Evolutionary conservation across 2,329 filamentous ascomycete species (phyloP).

Genomic region (Epicoccum nigrum): DNA sequence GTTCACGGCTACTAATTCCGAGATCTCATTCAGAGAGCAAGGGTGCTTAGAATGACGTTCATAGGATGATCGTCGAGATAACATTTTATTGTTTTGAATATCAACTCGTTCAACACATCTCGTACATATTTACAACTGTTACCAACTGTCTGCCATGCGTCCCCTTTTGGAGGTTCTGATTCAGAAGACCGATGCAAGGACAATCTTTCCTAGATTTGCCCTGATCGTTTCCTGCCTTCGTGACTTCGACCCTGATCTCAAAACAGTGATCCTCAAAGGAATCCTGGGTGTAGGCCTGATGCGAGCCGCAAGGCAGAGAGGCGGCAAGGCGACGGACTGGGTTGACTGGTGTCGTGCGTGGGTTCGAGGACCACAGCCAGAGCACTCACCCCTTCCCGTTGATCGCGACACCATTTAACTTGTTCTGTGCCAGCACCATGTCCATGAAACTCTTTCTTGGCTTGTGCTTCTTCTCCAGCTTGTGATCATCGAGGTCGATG

Average conservation of each 20-base stretch:
- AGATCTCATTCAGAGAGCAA: too few relatives aligned
- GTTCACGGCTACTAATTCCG: too few relatives aligned
- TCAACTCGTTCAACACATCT: slow-evolving; percentile 1
- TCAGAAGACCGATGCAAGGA: slow-evolving; percentile 15
- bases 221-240: slow-evolving; percentile 47
- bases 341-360: background rate
- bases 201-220: slow-evolving; percentile 33
- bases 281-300: too few relatives aligned
- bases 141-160: background rate
- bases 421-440: slow-evolving; percentile 35
- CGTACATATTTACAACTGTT: slow-evolving; percentile 9
- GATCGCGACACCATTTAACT: slow-evolving; percentile 28
- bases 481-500: slow-evolving; percentile 22
- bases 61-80: too few relatives aligned
- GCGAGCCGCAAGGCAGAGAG: too few relatives aligned
- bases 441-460: slow-evolving; percentile 48
- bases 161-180: slow-evolving; percentile 2
- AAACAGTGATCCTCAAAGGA: too few relatives aligned
- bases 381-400: slow-evolving; percentile 33
- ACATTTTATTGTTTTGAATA: too few relatives aligned
- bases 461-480: slow-evolving; percentile 34
- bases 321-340: background rate
- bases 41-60: too few relatives aligned
- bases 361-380: background rate
- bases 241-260: slow-evolving; percentile 3